Conservation (phyloP, 371 early-diverging fungal species). For the Batrachochytrium dendrobatidis region DNA sequence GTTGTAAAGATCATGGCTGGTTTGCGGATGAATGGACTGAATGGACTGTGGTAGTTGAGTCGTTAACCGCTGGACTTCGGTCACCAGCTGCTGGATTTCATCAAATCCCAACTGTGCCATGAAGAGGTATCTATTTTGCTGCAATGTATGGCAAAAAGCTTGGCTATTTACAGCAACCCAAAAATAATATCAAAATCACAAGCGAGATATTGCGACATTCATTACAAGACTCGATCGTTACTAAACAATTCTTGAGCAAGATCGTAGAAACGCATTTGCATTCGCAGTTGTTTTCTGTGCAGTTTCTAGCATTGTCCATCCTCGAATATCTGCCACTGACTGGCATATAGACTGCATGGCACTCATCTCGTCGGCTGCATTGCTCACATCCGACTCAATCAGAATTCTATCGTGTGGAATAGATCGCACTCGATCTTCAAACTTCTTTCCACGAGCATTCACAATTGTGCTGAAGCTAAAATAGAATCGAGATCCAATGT, state of each 20-base stretch:
- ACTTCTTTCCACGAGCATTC: conserved; percentile 40
- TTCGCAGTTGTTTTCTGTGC: neutral
- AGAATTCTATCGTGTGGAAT: conserved; percentile 71
- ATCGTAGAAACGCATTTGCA: conserved; percentile 2
- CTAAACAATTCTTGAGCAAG: no score
- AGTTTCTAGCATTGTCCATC: conserved; percentile 57
- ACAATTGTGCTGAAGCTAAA: conserved; percentile 53
- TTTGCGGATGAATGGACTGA: conserved; percentile 8
- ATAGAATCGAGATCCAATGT: conserved; percentile 37
- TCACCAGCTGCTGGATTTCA: no score
- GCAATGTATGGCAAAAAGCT: no score
- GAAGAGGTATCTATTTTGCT: no score
- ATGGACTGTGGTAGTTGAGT: no score
- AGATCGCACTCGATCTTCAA: conserved; percentile 27
- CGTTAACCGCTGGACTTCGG: no score
- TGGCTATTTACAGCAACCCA: no score
- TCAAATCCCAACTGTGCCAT: no score
- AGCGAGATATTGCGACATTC: no score
- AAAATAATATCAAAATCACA: no score
- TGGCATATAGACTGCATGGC: conserved; percentile 52
- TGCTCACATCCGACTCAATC: conserved; percentile 76
- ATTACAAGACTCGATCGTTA: no score
- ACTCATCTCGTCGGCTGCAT: conserved; percentile 44
- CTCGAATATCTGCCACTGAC: conserved; percentile 57
- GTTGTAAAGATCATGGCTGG: no score